Conservation (phyloP, 2,329 filamentous ascomycete species). For the Malbranchea zuffiana region DNA sequence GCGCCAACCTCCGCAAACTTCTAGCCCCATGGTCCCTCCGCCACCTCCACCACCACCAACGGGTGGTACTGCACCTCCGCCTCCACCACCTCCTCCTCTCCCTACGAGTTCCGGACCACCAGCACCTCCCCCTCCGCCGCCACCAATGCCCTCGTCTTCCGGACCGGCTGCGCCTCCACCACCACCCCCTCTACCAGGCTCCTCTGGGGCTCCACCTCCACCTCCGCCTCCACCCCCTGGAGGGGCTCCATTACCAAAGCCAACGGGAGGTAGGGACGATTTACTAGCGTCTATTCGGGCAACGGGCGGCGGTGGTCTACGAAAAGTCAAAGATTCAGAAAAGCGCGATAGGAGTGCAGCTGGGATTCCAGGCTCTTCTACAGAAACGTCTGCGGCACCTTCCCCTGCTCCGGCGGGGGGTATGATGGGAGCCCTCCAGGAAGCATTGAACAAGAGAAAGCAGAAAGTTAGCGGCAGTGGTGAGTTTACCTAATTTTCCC, state of each 20-base stretch:
- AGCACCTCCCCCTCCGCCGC: slow-evolving; percentile 36
- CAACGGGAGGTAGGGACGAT: slow-evolving; percentile 31
- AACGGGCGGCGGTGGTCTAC: slow-evolving; percentile 43
- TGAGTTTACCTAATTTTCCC: slow-evolving; percentile 44
- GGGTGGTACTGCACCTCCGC: slow-evolving; percentile 24
- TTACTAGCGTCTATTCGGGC: slow-evolving; percentile 41
- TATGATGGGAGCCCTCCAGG: slow-evolving; percentile 70
- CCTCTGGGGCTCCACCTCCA: slow-evolving; percentile 35
- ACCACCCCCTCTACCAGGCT: slow-evolving; percentile 23
- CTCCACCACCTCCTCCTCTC: slow-evolving; percentile 30
- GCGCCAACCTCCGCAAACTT: slow-evolving; percentile 22
- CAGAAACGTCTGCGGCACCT: slow-evolving; percentile 51
- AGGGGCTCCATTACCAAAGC: slow-evolving; percentile 30
- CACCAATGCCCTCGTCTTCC: slow-evolving; percentile 21
- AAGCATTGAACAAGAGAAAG: slow-evolving; percentile 70
- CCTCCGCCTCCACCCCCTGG: slow-evolving; percentile 38
- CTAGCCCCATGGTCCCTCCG: slow-evolving; percentile 16
- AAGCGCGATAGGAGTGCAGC: slow-evolving; percentile 39
- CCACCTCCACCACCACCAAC: slow-evolving; percentile 23
- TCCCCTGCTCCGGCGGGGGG: slow-evolving; percentile 45
- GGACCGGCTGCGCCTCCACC: slow-evolving; percentile 36
- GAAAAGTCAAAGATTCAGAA: slow-evolving; percentile 37
- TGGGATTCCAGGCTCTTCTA: slow-evolving; percentile 38
- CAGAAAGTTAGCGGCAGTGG: slow-evolving; percentile 90
- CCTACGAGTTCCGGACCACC: slow-evolving; percentile 18